phyloP scores from a whole-genome alignment of 176 grass and related monocot genomes.

The Otatea glauca region DNA sequence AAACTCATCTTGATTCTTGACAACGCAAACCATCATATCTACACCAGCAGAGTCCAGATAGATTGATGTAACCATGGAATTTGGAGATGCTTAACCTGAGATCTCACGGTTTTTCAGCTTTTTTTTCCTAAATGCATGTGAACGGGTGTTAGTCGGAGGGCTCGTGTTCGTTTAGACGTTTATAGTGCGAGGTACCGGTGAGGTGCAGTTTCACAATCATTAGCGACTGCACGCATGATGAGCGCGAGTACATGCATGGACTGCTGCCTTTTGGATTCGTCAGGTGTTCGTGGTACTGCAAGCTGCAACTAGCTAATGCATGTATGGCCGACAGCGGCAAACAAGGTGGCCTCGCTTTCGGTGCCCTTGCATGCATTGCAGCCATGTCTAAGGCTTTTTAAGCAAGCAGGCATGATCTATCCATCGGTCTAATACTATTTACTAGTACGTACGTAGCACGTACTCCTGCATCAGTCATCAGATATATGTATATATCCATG shows the following conservation, averaged over 20 bases:
- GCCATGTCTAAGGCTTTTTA: constrained; percentile 35
- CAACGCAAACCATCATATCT: neutral
- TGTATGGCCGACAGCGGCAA: constrained; percentile 26
- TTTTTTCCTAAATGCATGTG: neutral
- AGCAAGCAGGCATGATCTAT: neutral
- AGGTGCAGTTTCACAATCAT: constrained; percentile 47
- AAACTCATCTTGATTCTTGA: neutral
- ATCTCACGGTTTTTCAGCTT: neutral
- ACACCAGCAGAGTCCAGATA: neutral
- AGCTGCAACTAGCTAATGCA: neutral
- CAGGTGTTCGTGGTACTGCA: constrained; percentile 22
- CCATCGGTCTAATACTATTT: neutral
- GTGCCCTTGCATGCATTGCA: constrained; percentile 46
- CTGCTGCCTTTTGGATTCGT: constrained; percentile 10
- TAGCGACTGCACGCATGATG: constrained; percentile 46
- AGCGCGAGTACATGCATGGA: constrained; percentile 31
- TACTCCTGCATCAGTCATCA: neutral
- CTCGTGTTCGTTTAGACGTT: constrained; percentile 34
- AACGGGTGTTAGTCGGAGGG: constrained; percentile 33
- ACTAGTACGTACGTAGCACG: neutral
- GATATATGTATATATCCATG: neutral
- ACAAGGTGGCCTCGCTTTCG: constrained; percentile 36
- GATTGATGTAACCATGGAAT: neutral
- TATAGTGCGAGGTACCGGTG: constrained; percentile 26
- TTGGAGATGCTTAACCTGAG: too few relatives aligned